phyloP scores from a whole-genome alignment of 2,329 filamentous ascomycete species.

The Fusarium buharicum region DNA sequence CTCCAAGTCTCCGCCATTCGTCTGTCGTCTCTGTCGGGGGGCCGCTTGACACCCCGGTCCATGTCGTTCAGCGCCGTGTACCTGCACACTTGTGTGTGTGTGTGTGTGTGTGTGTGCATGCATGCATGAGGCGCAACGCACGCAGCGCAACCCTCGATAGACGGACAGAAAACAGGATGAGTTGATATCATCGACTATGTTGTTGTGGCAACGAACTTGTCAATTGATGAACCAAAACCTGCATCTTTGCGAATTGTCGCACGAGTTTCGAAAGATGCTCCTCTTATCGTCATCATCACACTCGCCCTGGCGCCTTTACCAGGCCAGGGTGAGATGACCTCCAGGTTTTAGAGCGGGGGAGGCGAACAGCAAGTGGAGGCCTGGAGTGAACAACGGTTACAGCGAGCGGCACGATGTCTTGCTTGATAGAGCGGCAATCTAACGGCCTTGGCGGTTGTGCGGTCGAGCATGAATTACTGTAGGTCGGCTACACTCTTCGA shows the following conservation, averaged over 20 bases:
- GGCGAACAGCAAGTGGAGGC: conserved; percentile 41
- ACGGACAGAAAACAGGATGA: conserved; percentile 27
- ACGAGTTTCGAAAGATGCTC: neutral
- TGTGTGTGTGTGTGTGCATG: too few relatives aligned
- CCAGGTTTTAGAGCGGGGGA: conserved; percentile 39
- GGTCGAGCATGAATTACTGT: conserved; percentile 17
- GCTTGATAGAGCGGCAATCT: conserved; percentile 34
- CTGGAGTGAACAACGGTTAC: conserved; percentile 37
- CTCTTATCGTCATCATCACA: conserved; percentile 9
- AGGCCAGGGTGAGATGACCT: conserved; percentile 24
- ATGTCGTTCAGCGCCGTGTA: conserved; percentile 39
- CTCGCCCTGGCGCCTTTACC: conserved; percentile 8
- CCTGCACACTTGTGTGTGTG: conserved; percentile 39
- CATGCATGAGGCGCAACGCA: conserved; percentile 34
- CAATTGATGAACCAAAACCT: neutral
- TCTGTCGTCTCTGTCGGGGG: conserved; percentile 36
- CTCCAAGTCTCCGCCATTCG: conserved; percentile 33
- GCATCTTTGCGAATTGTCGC: neutral
- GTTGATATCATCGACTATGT: neutral
- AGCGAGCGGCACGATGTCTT: conserved; percentile 44
- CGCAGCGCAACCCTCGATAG: conserved; percentile 9
- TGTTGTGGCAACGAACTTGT: conserved; percentile 17
- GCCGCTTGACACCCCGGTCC: conserved; percentile 25
- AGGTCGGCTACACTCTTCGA: conserved; percentile 1
- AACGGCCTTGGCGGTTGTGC: conserved; percentile 29